A percentile compares a stretch with the other conserved stretches of the same genome.
phyloP scores from a whole-genome alignment of 2,329 filamentous ascomycete species.

The Ophiognomonia clavigignenti-juglandacearum region DNA sequence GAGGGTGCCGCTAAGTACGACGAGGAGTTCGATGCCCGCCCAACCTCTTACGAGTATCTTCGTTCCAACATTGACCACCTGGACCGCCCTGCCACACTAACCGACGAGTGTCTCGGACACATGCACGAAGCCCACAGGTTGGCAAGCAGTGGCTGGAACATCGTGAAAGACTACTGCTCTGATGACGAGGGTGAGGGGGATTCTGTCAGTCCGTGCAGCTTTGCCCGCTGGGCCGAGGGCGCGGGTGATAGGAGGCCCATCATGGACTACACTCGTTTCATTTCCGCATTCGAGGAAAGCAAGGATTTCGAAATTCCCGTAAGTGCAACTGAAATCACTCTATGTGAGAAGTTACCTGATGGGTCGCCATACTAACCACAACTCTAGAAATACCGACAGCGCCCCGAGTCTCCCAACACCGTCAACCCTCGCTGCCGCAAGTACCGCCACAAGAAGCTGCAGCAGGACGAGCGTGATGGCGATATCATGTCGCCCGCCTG shows the following conservation, averaged over 20 bases:
- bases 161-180: constrained; percentile 26
- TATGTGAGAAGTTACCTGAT: background rate
- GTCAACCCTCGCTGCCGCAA: constrained; percentile 4
- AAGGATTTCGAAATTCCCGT: constrained; percentile 6
- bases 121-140: background rate
- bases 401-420: constrained; percentile 12
- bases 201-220: constrained; percentile 36
- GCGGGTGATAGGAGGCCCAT: constrained; percentile 25
- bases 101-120: constrained; percentile 4
- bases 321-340: background rate
- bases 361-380: background rate
- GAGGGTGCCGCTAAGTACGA: constrained; percentile 9
- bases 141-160: constrained; percentile 2
- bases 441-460: constrained; percentile 11
- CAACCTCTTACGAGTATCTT: constrained; percentile 3
- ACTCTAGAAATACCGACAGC: constrained; percentile 9
- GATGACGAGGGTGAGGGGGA: constrained; percentile 33
- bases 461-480: constrained; percentile 24
- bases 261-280: constrained; percentile 9
- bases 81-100: constrained; percentile 2
- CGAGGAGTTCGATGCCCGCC: constrained; percentile 7
- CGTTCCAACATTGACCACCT: constrained; percentile 18
- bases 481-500: constrained; percentile 4
- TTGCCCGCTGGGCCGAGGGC: constrained; percentile 32
- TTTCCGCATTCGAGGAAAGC: background rate